Conservation (phyloP, 2,329 filamentous ascomycete species). For the Calcarisporium arbuscula region DNA sequence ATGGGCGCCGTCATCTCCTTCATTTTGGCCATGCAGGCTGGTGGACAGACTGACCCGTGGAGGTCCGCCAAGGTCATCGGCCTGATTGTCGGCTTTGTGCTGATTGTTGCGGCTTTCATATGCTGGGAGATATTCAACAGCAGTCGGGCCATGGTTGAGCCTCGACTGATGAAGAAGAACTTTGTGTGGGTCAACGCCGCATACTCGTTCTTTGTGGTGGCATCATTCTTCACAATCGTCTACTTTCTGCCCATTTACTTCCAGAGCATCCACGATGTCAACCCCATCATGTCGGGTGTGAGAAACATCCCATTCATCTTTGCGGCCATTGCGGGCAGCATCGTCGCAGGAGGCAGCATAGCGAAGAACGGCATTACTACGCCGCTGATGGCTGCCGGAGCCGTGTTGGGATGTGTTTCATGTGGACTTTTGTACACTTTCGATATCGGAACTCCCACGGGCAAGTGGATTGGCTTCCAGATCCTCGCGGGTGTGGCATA, state of each 20-base stretch:
- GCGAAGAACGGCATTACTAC: slow-evolving; percentile 5
- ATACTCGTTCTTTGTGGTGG: no score
- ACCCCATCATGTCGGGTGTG: slow-evolving; percentile 25
- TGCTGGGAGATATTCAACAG: slow-evolving; percentile 27
- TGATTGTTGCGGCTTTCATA: slow-evolving; percentile 21
- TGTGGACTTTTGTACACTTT: slow-evolving; percentile 30
- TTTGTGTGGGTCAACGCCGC: slow-evolving; percentile 21
- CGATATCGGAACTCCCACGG: slow-evolving; percentile 20
- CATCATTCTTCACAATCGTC: slow-evolving; percentile 25
- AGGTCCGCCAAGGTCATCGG: slow-evolving; percentile 25
- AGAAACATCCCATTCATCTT: slow-evolving; percentile 28
- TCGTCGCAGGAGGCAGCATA: no score
- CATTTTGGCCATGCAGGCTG: slow-evolving; percentile 35
- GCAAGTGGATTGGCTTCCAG: slow-evolving; percentile 41
- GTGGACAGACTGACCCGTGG: slow-evolving; percentile 32
- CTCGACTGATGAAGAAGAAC: slow-evolving; percentile 25
- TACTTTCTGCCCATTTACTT: slow-evolving; percentile 32
- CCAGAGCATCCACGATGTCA: slow-evolving; percentile 24
- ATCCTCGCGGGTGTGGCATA: slow-evolving; percentile 35
- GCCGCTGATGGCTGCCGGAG: slow-evolving; percentile 3
- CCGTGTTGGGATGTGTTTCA: slow-evolving; percentile 1
- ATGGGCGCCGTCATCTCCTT: slow-evolving; percentile 31
- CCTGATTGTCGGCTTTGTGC: slow-evolving; percentile 22
- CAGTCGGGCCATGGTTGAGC: slow-evolving; percentile 29
- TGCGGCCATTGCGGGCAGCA: no score